These are phyloP conservation scores for Aspergillus ochraceus DNA, from an alignment of 2,329 filamentous ascomycete species.

Conservation along the genomic window DNA sequence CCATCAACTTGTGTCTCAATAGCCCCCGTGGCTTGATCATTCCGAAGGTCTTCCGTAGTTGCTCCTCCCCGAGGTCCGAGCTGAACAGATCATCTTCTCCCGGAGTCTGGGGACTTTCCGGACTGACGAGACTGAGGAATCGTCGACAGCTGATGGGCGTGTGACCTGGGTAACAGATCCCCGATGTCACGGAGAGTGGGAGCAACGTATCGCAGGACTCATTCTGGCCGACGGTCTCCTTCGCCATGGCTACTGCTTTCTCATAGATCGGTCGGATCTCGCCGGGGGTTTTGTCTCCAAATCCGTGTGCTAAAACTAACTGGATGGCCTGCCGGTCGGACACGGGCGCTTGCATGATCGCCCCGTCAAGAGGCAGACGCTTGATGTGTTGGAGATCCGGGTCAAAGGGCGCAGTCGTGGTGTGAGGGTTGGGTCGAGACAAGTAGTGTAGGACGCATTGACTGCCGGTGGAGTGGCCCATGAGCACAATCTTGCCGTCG, in stretches of 20 bases:
- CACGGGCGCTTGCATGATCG: slow-evolving; percentile 77
- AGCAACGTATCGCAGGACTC: slow-evolving; percentile 31
- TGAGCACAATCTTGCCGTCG: slow-evolving; percentile 57
- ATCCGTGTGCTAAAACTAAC: slow-evolving; percentile 29
- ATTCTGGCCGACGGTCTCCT: slow-evolving; percentile 20
- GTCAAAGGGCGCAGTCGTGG: slow-evolving; percentile 30
- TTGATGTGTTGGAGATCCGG: slow-evolving; percentile 32
- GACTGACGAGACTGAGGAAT: slow-evolving; percentile 58
- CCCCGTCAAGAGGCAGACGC: slow-evolving; percentile 64
- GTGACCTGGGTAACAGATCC: slow-evolving; percentile 32
- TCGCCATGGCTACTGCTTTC: slow-evolving; percentile 34
- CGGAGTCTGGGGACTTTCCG: slow-evolving; percentile 53
- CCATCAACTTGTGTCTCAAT: slow-evolving; percentile 43
- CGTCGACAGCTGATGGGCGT: slow-evolving; percentile 55
- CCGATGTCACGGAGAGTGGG: slow-evolving; percentile 34
- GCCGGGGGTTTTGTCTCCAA: slow-evolving; percentile 23
- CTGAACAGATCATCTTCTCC: slow-evolving; percentile 87
- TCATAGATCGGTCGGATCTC: slow-evolving; percentile 30
- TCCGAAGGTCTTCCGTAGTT: slow-evolving; percentile 64
- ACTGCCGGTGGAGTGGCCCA: slow-evolving; percentile 69
- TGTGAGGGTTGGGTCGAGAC: slow-evolving; percentile 43
- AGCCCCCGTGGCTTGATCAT: slow-evolving; percentile 40
- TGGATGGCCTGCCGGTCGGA: slow-evolving; percentile 70
- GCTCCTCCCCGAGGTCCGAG: slow-evolving; percentile 63
- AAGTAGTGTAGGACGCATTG: slow-evolving; percentile 69